Evolutionary conservation across 139 green algal species (phyloP).

Genomic region (Closterium sp.): DNA sequence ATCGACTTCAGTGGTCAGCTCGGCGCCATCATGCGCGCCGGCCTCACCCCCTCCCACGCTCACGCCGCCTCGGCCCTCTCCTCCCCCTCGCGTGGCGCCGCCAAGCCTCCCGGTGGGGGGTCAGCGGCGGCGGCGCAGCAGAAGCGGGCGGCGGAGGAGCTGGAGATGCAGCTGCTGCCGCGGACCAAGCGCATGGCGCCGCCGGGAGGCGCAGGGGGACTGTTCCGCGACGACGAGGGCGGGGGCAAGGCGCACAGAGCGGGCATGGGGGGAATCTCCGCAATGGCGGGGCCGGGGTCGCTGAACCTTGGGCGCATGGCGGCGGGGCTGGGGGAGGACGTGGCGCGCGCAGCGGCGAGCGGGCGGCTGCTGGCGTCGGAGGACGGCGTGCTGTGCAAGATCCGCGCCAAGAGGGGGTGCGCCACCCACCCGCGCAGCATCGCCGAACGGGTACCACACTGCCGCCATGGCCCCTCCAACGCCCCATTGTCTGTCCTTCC

Average conservation of each 20-base stretch:
- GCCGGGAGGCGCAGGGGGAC: background rate
- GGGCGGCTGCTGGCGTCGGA: background rate
- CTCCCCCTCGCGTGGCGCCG: background rate
- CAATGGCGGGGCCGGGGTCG: background rate
- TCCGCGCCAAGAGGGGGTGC: slow-evolving; percentile 22
- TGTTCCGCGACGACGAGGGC: background rate
- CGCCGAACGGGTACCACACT: slow-evolving; percentile 22
- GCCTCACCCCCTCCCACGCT: background rate
- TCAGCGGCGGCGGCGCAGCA: background rate
- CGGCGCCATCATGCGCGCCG: slow-evolving; percentile 3
- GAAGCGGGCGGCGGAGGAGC: background rate
- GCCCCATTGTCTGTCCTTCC: background rate
- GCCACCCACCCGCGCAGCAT: slow-evolving; percentile 40
- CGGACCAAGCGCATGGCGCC: background rate
- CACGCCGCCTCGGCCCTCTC: background rate
- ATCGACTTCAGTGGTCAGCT: slow-evolving; percentile 21
- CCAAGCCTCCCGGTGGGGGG: slow-evolving; percentile 1
- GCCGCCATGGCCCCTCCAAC: background rate
- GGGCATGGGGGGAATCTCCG: background rate
- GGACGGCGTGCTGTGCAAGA: slow-evolving; percentile 22
- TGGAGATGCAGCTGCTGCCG: background rate
- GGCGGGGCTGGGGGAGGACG: background rate
- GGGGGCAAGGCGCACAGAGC: background rate
- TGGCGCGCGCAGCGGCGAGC: background rate
- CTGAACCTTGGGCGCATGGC: background rate